Evolutionary conservation across 768 basidiomycete genomes (phyloP), one percentile per base, ranked within the genome.

Genomic region (Trametes villosa): DNA sequence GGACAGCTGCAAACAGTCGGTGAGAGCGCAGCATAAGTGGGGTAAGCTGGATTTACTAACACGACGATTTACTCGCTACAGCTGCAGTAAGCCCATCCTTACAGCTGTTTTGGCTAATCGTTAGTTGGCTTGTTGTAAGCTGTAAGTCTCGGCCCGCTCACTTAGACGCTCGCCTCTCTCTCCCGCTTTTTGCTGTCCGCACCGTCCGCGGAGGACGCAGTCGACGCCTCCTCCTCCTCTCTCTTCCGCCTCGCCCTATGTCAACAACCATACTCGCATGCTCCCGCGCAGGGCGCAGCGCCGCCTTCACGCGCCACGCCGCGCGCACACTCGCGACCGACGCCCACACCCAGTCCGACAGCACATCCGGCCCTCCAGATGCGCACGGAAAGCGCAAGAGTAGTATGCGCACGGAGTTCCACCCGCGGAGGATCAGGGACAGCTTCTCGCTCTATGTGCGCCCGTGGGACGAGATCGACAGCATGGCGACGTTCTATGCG

Each of bases 401-500:
- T 20, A 45, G 20, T 9, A 49, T 2, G 48, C 26, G 48, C 30
- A 5, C 30, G 3, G 15, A 45, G 22, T 17, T 12, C 18, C 36
- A 45, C 4, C 44, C 18, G 3, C 50, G 33, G 20, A 29, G 24
- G n/a, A 9, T n/a, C 26, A 49, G 17, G 47, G 9, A 33, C 18
- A 17, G 12, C 1, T 27, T 57, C 24, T 26, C 64, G 5, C 36
- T 81, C 12, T 69, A 71, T 31, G 70, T 85, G 36, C 76, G 79
- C 44, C 71, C 78, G 47, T 79, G 76, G 67, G 70, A 71, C 41
- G 73, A 75, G 9, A 69, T 83, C 17, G 69, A 66, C 3, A 81
- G 80, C 33, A 80, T 85, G 65, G 71, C 76, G 5, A 82, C 88
- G 24, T 81, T 79, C 5, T 76, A 81, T 9, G 75, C 81, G 46